A percentile compares a stretch with the other conserved stretches of the same genome.
Evolutionary conservation across 1,139 yeast species (phyloP).

Genomic region (Candida tetrigidarum): DNA sequence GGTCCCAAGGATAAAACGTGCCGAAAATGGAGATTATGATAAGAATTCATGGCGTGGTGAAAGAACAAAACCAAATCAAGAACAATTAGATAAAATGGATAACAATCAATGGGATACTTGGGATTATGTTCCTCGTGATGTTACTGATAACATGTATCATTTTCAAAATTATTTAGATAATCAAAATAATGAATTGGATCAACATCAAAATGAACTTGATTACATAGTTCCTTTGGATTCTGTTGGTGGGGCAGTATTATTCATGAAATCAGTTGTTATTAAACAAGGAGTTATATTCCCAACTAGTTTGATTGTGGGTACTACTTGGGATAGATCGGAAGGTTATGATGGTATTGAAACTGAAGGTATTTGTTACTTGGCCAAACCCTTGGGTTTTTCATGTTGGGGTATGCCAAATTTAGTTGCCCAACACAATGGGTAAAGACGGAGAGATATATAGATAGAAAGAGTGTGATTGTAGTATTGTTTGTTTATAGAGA

Average conservation of each 20-base stretch:
- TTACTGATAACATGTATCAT: constrained; percentile 30
- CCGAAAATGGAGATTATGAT: constrained; percentile 35
- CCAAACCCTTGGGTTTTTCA: constrained; percentile 41
- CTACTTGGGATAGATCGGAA: constrained; percentile 47
- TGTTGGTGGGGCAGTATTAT: constrained; percentile 52
- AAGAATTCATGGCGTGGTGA: constrained; percentile 49
- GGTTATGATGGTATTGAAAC: constrained; percentile 58
- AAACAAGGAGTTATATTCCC: constrained; percentile 51
- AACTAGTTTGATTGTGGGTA: constrained; percentile 46
- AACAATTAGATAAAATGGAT: constrained; percentile 33
- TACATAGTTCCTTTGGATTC: constrained; percentile 40
- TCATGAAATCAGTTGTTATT: constrained; percentile 39
- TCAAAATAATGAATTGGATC: constrained; percentile 21
- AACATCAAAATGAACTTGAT: constrained; percentile 17
- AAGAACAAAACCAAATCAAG: constrained; percentile 35
- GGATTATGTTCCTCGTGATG: constrained; percentile 41
- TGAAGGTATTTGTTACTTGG: constrained; percentile 52
- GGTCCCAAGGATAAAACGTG: constrained; percentile 38
- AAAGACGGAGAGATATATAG: too few relatives aligned
- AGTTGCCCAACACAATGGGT: constrained; percentile 26
- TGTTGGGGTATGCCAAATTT: constrained; percentile 49
- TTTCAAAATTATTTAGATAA: constrained; percentile 27
- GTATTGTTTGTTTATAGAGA: not conserved
- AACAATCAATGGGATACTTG: constrained; percentile 31
- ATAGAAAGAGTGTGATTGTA: too few relatives aligned